Percentiles rank a stretch among this genome's conserved stretches.
Evolutionary conservation across 768 basidiomycete genomes (phyloP).

Genomic region (Trichaptum fuscoviolaceum): DNA sequence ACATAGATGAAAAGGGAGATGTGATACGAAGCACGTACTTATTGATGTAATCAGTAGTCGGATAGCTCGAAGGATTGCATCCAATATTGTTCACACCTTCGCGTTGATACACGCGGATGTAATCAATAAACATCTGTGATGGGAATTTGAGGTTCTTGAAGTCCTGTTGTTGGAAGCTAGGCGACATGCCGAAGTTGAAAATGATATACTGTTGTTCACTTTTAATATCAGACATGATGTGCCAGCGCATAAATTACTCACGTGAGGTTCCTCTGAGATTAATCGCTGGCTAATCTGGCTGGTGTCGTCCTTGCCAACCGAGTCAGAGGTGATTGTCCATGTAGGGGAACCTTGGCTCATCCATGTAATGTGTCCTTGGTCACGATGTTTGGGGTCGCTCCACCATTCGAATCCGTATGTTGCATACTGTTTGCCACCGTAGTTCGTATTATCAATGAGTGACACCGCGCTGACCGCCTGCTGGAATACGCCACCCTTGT

Average conservation of each 20-base stretch:
- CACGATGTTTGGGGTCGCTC: conserved; percentile 60
- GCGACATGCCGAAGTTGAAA: conserved; percentile 79
- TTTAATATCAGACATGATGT: no score
- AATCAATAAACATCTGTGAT: conserved; percentile 78
- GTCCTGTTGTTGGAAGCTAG: conserved; percentile 63
- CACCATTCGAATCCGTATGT: conserved; percentile 79
- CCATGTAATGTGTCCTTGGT: conserved; percentile 82
- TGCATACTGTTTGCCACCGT: conserved; percentile 48
- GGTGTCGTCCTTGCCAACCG: conserved; percentile 58
- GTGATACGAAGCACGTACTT: conserved; percentile 33
- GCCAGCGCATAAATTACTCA: conserved; percentile 27
- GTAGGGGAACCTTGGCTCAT: conserved; percentile 55
- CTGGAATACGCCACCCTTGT: conserved; percentile 70
- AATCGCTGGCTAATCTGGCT: conserved; percentile 60
- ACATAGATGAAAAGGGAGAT: conserved; percentile 18
- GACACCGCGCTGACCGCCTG: conserved; percentile 70
- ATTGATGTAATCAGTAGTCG: conserved; percentile 77
- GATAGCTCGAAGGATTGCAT: conserved; percentile 74
- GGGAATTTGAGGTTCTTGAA: conserved; percentile 75
- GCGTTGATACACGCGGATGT: conserved; percentile 84
- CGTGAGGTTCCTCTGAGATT: conserved; percentile 91
- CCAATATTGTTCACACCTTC: conserved; percentile 58
- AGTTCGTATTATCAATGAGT: conserved; percentile 47
- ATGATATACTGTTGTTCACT: conserved; percentile 57
- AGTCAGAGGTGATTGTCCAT: conserved; percentile 65